Conservation (phyloP, 2,329 filamentous ascomycete genomes). For the Nakataea oryzae region DNA sequence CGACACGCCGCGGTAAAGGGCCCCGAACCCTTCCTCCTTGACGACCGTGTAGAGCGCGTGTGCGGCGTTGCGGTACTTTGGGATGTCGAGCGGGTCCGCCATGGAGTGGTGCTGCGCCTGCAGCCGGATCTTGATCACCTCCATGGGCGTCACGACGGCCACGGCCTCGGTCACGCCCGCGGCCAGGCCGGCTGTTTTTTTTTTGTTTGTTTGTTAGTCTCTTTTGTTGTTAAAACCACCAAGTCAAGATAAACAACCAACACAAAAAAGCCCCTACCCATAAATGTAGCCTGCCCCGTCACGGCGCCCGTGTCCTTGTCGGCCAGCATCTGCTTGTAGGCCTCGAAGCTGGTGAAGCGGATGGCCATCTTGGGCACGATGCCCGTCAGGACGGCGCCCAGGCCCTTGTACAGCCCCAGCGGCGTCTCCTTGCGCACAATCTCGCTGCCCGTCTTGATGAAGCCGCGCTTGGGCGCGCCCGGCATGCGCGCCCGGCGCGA, state of each 20-base stretch:
- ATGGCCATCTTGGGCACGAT: slow-evolving; percentile 99
- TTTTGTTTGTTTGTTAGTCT: background rate
- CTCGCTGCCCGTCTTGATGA: slow-evolving; percentile 73
- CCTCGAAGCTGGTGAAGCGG: slow-evolving; percentile 93
- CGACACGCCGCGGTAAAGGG: slow-evolving; percentile 86
- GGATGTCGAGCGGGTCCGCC: slow-evolving; percentile 90
- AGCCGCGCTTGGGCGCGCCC: slow-evolving; percentile 78
- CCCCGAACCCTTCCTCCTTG: slow-evolving; percentile 78
- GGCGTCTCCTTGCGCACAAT: slow-evolving; percentile 88
- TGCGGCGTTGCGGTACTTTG: slow-evolving; percentile 94
- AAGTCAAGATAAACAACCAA: background rate
- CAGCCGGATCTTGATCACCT: slow-evolving; percentile 96
- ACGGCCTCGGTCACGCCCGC: slow-evolving; percentile 96
- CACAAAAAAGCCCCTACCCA: slow-evolving; percentile 11
- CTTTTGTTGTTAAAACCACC: too few relatives aligned
- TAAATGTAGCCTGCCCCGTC: slow-evolving; percentile 57
- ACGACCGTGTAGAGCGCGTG: slow-evolving; percentile 77
- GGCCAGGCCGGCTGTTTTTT: slow-evolving; percentile 55
- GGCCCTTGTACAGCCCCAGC: slow-evolving; percentile 89
- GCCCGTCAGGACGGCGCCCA: slow-evolving; percentile 91
- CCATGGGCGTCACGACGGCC: slow-evolving; percentile 94
- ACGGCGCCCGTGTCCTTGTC: slow-evolving; percentile 57
- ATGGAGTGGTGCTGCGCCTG: slow-evolving; percentile 98
- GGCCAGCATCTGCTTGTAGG: slow-evolving; percentile 78
- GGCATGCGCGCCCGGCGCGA: slow-evolving; percentile 75